Evolutionary conservation across 768 basidiomycete species (phyloP), one percentile per base, ranked within the genome.

Genomic region (Podaxis sp.): DNA sequence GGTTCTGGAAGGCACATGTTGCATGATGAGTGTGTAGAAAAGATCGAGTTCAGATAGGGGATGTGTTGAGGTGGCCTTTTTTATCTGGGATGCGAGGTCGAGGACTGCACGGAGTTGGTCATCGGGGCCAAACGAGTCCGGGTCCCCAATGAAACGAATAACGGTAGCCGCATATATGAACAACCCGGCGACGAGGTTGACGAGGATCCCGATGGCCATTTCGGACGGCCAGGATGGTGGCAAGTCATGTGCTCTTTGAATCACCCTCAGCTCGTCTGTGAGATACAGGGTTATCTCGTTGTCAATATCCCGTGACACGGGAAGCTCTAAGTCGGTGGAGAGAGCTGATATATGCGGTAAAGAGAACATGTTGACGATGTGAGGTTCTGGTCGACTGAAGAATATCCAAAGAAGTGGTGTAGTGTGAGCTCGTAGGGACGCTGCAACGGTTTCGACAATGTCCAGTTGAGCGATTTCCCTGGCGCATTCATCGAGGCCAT

Each of bases 141-240:
- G 2, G 4, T 59, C 49, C 7, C 19, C 36, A 4, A 59, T 40
- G 22, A 59, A 59, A 4, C 58, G 50, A 11, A 40, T 25, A 3
- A 59, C 19, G 15, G 58, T 59, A 24, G 58, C 47, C 7, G 37
- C 58, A n/a, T 59, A 59, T 19, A 59, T 52, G 33, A 50, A 51
- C 37, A 50, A 24, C 33, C 58, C 58, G 13, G 47, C 50, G 11
- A 29, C 36, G 15, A 37, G 47, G 13, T 51, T 36, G 13, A 59
- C 50, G 12, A 59, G 27, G 2, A 19, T 36, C 15, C 36, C 12
- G 5, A 59, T 37, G 11, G 24, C 49, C 7, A 38, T 15, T 37
- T 40, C 37, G 2, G 47, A 59, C n/a, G 50, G 47, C 58, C 50
- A 59, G 8, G 36, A 37, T 15, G 29, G 22, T 3, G 47, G 36